Evolutionary conservation across 2,329 filamentous ascomycete genomes (phyloP), one percentile per base, ranked within the genome.

Genomic region (Pseudogymnoascus sp.): DNA sequence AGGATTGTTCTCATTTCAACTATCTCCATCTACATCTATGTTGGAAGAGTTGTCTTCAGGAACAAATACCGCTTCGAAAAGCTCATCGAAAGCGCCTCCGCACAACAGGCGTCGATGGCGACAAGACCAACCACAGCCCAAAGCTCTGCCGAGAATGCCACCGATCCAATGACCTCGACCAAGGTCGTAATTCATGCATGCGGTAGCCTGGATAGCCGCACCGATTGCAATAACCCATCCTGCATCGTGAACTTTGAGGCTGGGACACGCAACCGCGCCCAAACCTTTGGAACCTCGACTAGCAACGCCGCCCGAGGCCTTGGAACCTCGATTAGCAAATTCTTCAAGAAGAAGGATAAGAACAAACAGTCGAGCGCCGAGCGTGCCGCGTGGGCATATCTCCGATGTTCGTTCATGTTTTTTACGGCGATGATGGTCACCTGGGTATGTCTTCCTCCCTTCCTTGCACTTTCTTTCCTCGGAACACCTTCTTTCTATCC

Each of bases 381-480:
- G 69, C 86, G 79, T 35, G 86, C 86, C 2, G 83, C 86, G 1
- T 87, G 84, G 84, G 80, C 83, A 1, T 90, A 90, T 69, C 83
- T 86, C 62, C 88, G 88, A 67, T 87, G 86, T 50, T 81, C 87
- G 0, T 76, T 89, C 22, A 78, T 90, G 9, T 89, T 90, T 78
- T 90, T 90, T 73, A 79, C 84, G 0, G 86, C 86, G 0, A 79
- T 90, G 62, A 77, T 89, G 58, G 81, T 90, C 25, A 89, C 87
- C 5, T 90, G 87, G 87, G 43, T 50, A 28, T 90, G 84, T 25
- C 20, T 1, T 90, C 88, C 1, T 88, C 85, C 30, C 79, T 87
- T 60, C 93, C 94, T 70, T 81, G 11, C 12, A 81, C 92, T 4
- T 90, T 89, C 72, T 84, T 84, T 2, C 77, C 92, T 11, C 77